These are phyloP conservation scores for Naematelia encephala DNA, from an alignment of 768 basidiomycete genomes.

Conservation along the genomic window DNA sequence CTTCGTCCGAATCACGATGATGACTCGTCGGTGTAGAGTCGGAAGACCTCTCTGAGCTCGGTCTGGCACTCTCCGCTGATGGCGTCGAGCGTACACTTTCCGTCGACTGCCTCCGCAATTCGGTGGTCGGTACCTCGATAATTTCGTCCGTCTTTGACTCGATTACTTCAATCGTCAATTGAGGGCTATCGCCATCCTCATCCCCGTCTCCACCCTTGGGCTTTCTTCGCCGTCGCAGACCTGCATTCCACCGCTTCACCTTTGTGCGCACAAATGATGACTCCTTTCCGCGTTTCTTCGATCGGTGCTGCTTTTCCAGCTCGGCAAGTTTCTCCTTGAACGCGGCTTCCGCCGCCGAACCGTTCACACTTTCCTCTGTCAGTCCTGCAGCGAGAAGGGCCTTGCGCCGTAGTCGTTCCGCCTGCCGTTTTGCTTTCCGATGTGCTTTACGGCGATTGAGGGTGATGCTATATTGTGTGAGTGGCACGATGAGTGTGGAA, in stretches of 20 bases:
- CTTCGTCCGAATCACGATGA: not conserved
- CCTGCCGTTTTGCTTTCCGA: conserved; percentile 36
- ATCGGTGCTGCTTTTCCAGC: conserved; percentile 28
- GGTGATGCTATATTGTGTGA: conserved; percentile 30
- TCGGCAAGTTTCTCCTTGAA: conserved; percentile 36
- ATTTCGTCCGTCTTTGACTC: not conserved
- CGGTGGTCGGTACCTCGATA: not conserved
- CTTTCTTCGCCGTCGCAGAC: conserved; percentile 16
- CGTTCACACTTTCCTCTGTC: conserved; percentile 25
- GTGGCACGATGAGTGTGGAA: not conserved
- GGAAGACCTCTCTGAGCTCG: not conserved
- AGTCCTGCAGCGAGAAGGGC: conserved; percentile 38
- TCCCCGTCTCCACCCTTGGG: conserved; percentile 14
- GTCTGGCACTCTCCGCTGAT: not conserved
- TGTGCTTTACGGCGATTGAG: conserved; percentile 39
- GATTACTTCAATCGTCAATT: conserved; percentile 1
- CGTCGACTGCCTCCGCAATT: not conserved
- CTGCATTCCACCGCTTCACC: conserved; percentile 32
- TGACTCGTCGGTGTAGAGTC: conserved; percentile 5
- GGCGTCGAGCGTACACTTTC: not conserved
- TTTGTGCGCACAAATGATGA: conserved; percentile 24
- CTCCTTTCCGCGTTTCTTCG: conserved; percentile 23
- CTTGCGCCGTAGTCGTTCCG: conserved; percentile 33
- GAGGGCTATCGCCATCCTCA: conserved; percentile 2
- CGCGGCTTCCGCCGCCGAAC: conserved; percentile 16